Evolutionary conservation across 768 basidiomycete genomes (phyloP).

Genomic region (Phylloporus scabripes): DNA sequence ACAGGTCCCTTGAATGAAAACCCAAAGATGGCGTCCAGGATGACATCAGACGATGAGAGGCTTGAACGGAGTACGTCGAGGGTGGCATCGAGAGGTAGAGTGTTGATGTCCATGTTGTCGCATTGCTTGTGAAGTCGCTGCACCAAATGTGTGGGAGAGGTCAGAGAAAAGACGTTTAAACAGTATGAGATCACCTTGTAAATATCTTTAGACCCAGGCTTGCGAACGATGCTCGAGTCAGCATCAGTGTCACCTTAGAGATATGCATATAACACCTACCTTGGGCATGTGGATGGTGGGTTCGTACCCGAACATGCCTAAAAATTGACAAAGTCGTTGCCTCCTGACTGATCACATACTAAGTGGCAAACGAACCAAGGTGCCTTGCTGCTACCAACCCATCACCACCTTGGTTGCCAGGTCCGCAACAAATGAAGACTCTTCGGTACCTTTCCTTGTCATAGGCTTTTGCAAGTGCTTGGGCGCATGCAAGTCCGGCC

Average conservation of each 20-base stretch:
- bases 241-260: neutral
- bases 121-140: constrained; percentile 84
- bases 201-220: constrained; percentile 92
- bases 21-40: constrained; percentile 95
- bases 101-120: constrained; percentile 79
- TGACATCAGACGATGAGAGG: constrained; percentile 63
- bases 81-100: constrained; percentile 50
- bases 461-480: constrained; percentile 77
- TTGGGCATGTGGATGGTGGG: constrained; percentile 94
- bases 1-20: constrained; percentile 95
- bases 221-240: constrained; percentile 1
- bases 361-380: constrained; percentile 50
- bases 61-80: constrained; percentile 42
- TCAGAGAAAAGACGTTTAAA: neutral
- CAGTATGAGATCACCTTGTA: constrained; percentile 53
- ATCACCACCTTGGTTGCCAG: constrained; percentile 97
- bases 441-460: constrained; percentile 58
- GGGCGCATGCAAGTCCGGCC: constrained; percentile 91
- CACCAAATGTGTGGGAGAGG: neutral
- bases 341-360: neutral
- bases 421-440: constrained; percentile 94
- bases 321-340: neutral
- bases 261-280: constrained; percentile 34
- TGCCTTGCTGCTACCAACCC: constrained; percentile 96
- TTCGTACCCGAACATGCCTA: constrained; percentile 89